Evolutionary conservation across 1,284 basidiomycete genomes (phyloP).

Genomic region (Takashimella tepidaria): DNA sequence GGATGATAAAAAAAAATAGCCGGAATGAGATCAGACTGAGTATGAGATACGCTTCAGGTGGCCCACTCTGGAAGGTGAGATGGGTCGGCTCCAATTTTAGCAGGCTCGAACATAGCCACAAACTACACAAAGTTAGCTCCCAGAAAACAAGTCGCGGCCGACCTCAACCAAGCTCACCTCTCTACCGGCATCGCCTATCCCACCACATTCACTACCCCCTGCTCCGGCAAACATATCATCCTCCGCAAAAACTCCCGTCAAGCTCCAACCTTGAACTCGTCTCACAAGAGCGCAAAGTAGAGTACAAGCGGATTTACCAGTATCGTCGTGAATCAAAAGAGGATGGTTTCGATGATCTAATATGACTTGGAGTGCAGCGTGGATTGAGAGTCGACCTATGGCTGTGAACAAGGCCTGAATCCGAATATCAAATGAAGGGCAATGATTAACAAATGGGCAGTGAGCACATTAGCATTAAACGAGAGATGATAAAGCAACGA

Average conservation of each 20-base stretch:
- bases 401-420: constrained; percentile 26
- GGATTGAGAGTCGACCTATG: constrained; percentile 12
- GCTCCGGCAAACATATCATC: constrained; percentile 47
- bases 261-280: constrained; percentile 39
- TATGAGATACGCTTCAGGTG: neutral
- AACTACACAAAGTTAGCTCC: too few relatives aligned
- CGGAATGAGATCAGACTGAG: too few relatives aligned
- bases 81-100: constrained; percentile 23
- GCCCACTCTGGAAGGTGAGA: constrained; percentile 31
- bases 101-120: constrained; percentile 43
- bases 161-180: constrained; percentile 22
- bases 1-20: too few relatives aligned
- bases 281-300: constrained; percentile 38
- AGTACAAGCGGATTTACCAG: constrained; percentile 39
- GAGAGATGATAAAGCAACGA: neutral
- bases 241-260: constrained; percentile 41
- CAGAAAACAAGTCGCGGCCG: neutral
- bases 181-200: constrained; percentile 38
- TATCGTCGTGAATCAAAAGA: constrained; percentile 43
- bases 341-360: constrained; percentile 41
- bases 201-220: constrained; percentile 42
- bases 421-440: too few relatives aligned
- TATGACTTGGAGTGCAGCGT: constrained; percentile 24
- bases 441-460: neutral
- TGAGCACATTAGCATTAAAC: neutral